These are phyloP conservation scores for Pistacia vera DNA, from an alignment of 345 rosid genomes.

Conservation along the genomic window DNA sequence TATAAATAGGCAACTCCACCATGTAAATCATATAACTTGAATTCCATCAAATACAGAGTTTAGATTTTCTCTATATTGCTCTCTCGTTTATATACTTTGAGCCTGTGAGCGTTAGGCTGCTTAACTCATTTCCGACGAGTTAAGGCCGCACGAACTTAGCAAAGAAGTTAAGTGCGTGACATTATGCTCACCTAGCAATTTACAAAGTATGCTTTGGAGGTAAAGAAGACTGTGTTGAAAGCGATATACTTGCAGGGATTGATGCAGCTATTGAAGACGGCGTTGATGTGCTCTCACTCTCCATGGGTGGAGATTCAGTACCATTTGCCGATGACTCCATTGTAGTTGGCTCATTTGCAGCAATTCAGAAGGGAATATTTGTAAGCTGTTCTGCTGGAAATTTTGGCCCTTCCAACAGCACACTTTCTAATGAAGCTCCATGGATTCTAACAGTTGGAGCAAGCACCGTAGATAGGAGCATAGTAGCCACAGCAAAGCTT, in stretches of 20 bases:
- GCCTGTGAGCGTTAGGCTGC: too few relatives aligned
- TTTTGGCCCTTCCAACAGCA: slow-evolving; percentile 37
- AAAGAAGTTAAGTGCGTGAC: too few relatives aligned
- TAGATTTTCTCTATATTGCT: too few relatives aligned
- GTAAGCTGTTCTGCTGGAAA: slow-evolving; percentile 55
- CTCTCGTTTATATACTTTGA: too few relatives aligned
- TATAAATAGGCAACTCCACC: too few relatives aligned
- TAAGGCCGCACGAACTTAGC: too few relatives aligned
- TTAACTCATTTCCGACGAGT: too few relatives aligned
- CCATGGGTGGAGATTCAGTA: slow-evolving; percentile 37
- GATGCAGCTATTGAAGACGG: slow-evolving; percentile 59
- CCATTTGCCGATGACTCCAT: slow-evolving; percentile 51
- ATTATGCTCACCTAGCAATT: slow-evolving; percentile 54
- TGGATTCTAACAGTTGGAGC: slow-evolving; percentile 75
- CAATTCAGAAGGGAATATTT: slow-evolving; percentile 58
- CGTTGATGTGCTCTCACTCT: slow-evolving; percentile 52
- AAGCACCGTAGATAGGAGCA: slow-evolving; percentile 56
- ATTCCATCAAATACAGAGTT: too few relatives aligned
- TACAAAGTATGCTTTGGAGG: slow-evolving; percentile 58
- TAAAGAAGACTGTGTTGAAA: slow-evolving; percentile 42
- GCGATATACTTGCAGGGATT: slow-evolving; percentile 51
- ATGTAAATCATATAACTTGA: too few relatives aligned
- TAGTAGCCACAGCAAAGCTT: slow-evolving; percentile 46
- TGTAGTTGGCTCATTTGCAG: slow-evolving; percentile 63
- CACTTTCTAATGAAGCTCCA: slow-evolving; percentile 49